phyloP scores from a whole-genome alignment of 441 rosid species.

The Jatropha multifida region DNA sequence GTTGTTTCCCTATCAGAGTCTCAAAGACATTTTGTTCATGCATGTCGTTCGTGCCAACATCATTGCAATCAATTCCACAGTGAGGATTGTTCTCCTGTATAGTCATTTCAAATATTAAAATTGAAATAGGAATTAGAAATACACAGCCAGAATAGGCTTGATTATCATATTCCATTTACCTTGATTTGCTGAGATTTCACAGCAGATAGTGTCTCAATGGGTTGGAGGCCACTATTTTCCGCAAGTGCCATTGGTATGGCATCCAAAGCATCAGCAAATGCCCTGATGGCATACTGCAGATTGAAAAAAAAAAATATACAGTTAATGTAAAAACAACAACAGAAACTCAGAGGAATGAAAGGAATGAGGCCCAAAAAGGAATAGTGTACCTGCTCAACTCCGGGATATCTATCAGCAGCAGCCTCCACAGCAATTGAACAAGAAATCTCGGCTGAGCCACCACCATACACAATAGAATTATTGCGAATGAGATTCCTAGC shows the following conservation, averaged over 20 bases:
- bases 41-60: slow-evolving; percentile 94
- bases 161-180: slow-evolving; percentile 37
- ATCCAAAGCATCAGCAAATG: slow-evolving; percentile 93
- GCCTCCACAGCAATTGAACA: slow-evolving; percentile 91
- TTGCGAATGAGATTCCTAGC: slow-evolving; percentile 95
- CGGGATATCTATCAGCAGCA: slow-evolving; percentile 85
- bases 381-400: slow-evolving; percentile 83
- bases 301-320: neutral
- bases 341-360: neutral
- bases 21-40: slow-evolving; percentile 86
- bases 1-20: slow-evolving; percentile 95
- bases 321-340: neutral
- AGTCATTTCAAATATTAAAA: neutral
- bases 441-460: slow-evolving; percentile 94
- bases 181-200: slow-evolving; percentile 92
- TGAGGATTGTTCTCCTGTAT: slow-evolving; percentile 81
- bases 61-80: slow-evolving; percentile 94
- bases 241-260: slow-evolving; percentile 94
- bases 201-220: slow-evolving; percentile 89
- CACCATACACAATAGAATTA: slow-evolving; percentile 95
- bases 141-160: neutral
- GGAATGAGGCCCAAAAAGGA: neutral
- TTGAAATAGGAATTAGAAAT: neutral
- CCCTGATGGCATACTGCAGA: slow-evolving; percentile 91
- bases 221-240: slow-evolving; percentile 94